phyloP scores from a whole-genome alignment of 768 basidiomycete species.

The Boletus rufocinnamomeus region DNA sequence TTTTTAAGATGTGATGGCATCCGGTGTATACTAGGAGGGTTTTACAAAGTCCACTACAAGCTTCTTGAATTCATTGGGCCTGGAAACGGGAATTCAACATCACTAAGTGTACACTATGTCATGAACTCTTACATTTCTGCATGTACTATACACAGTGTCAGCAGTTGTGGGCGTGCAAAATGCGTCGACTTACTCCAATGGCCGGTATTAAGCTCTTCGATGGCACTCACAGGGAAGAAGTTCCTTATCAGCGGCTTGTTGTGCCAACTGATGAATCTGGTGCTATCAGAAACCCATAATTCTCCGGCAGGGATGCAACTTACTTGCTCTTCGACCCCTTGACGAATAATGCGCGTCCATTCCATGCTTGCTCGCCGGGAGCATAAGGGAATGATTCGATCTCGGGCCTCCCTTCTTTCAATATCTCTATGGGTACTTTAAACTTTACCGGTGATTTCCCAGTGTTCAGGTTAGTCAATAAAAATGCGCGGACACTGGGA shows the following conservation, averaged over 20 bases:
- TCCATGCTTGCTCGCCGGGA: slow-evolving; percentile 52
- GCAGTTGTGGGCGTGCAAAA: neutral
- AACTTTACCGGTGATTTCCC: slow-evolving; percentile 53
- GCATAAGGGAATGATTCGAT: slow-evolving; percentile 80
- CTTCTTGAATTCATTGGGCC: slow-evolving; percentile 59
- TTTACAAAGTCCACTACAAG: slow-evolving; percentile 33
- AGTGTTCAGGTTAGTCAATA: slow-evolving; percentile 75
- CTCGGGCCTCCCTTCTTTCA: slow-evolving; percentile 60
- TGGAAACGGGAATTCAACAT: slow-evolving; percentile 19
- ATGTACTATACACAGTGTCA: slow-evolving; percentile 56
- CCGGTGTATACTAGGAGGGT: slow-evolving; percentile 13
- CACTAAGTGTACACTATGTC: neutral
- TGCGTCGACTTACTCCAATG: slow-evolving; percentile 75
- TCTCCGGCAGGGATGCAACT: slow-evolving; percentile 24
- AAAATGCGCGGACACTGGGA: slow-evolving; percentile 71
- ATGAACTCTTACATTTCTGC: slow-evolving; percentile 59
- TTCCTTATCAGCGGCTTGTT: slow-evolving; percentile 60
- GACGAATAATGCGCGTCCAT: slow-evolving; percentile 67
- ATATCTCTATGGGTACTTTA: slow-evolving; percentile 69
- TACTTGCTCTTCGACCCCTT: slow-evolving; percentile 80
- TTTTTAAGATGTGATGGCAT: neutral
- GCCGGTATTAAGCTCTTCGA: slow-evolving; percentile 69
- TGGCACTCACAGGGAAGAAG: slow-evolving; percentile 71
- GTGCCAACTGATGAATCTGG: slow-evolving; percentile 71
- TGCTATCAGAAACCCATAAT: slow-evolving; percentile 3